Conservation (phyloP, 306 rosid genomes). For the Inga oerstediana region DNA sequence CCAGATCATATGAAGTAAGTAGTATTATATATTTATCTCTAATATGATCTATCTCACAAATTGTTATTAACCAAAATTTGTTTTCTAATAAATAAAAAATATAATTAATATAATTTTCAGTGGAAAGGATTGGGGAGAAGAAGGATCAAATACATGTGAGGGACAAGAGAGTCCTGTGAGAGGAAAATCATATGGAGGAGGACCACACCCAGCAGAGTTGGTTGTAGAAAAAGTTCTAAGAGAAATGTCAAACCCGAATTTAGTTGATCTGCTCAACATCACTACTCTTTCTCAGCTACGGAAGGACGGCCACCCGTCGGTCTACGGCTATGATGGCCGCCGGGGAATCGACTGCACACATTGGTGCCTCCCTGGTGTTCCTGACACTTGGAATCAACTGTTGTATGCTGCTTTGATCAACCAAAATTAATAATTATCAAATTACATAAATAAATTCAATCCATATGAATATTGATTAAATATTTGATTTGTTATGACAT, state of each 20-base stretch:
- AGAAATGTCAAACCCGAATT: conserved; percentile 40
- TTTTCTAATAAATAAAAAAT: background rate
- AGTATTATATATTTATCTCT: background rate
- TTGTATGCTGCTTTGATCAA: conserved; percentile 37
- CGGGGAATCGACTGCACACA: conserved; percentile 65
- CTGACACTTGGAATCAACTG: conserved; percentile 80
- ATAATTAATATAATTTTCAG: conserved; percentile 30
- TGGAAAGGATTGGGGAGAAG: conserved; percentile 52
- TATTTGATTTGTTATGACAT: background rate
- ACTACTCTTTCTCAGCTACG: conserved; percentile 65
- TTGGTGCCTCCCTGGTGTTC: conserved; percentile 85
- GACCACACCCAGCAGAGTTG: conserved; percentile 54
- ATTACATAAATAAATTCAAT: background rate
- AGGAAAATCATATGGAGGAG: conserved; percentile 44
- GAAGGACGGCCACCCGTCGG: conserved; percentile 81
- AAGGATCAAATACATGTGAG: conserved; percentile 40
- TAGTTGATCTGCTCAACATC: conserved; percentile 52
- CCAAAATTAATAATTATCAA: background rate
- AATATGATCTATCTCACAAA: background rate
- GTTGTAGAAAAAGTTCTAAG: conserved; percentile 53
- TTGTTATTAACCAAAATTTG: background rate
- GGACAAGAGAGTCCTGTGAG: conserved; percentile 43
- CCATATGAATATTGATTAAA: background rate
- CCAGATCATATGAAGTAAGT: conserved; percentile 72
- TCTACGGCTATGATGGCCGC: conserved; percentile 61